phyloP scores from a whole-genome alignment of 2,329 filamentous ascomycete species.

The Diaporthe destruens region DNA sequence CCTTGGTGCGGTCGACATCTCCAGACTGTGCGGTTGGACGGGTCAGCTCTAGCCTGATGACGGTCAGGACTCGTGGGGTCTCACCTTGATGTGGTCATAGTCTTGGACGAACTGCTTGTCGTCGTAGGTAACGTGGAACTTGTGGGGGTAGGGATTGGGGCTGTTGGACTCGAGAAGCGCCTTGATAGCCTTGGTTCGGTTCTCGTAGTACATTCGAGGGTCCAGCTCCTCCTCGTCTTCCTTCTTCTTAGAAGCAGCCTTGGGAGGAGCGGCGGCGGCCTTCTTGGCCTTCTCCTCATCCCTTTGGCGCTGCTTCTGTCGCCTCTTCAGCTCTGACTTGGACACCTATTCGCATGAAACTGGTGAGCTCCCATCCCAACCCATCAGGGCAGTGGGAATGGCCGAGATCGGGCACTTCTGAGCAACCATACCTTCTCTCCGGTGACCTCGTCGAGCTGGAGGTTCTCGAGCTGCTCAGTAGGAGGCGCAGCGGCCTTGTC shows the following conservation, averaged over 20 bases:
- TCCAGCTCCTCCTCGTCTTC: constrained; percentile 72
- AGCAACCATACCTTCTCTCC: constrained; percentile 71
- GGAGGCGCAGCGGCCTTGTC: constrained; percentile 50
- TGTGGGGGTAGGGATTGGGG: constrained; percentile 92
- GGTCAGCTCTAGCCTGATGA: neutral
- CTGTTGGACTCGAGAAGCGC: constrained; percentile 79
- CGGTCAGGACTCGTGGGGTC: neutral
- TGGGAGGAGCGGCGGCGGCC: constrained; percentile 68
- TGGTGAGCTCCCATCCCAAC: constrained; percentile 20
- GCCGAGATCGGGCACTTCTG: neutral
- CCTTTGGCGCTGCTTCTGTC: constrained; percentile 89
- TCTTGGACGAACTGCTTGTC: constrained; percentile 83
- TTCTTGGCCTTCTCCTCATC: constrained; percentile 92
- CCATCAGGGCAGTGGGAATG: neutral
- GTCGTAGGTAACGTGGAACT: constrained; percentile 88
- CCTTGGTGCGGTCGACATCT: constrained; percentile 81
- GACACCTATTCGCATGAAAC: constrained; percentile 61
- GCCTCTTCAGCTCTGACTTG: constrained; percentile 93
- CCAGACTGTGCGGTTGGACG: constrained; percentile 71
- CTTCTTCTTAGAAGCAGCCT: constrained; percentile 65
- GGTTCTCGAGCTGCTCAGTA: constrained; percentile 72
- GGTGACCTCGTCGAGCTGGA: constrained; percentile 91
- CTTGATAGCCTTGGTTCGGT: constrained; percentile 84
- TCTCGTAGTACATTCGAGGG: constrained; percentile 88
- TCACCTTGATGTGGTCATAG: constrained; percentile 72